These are phyloP conservation scores for Mycena indigotica DNA, from an alignment of 768 basidiomycete genomes.

Conservation along the genomic window DNA sequence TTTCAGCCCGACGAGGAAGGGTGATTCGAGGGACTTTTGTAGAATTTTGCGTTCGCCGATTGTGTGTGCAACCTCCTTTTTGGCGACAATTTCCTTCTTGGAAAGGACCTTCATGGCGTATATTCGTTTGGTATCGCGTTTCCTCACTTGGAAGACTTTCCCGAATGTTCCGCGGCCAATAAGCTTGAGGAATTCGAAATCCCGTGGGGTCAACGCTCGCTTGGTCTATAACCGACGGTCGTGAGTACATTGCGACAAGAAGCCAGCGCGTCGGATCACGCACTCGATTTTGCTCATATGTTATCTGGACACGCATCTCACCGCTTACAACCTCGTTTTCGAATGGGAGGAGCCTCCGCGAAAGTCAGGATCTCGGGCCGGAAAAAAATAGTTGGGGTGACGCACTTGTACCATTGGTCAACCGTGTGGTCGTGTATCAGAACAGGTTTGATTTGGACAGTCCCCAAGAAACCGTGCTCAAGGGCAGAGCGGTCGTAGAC, in stretches of 20 bases:
- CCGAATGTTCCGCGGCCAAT: slow-evolving; percentile 99
- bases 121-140: slow-evolving; percentile 96
- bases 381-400: slow-evolving; percentile 16
- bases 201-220: slow-evolving; percentile 85
- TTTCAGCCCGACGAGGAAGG: slow-evolving; percentile 97
- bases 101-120: slow-evolving; percentile 99
- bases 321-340: slow-evolving; percentile 86
- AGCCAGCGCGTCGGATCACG: slow-evolving; percentile 34
- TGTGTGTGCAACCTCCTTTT: slow-evolving; percentile 99
- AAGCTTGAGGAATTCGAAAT: slow-evolving; percentile 98
- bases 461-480: slow-evolving; percentile 89
- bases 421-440: slow-evolving; percentile 92
- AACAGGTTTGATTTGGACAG: slow-evolving; percentile 87
- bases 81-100: slow-evolving; percentile 98
- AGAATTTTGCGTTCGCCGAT: slow-evolving; percentile 99
- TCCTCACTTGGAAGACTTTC: slow-evolving; percentile 98
- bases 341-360: slow-evolving; percentile 65
- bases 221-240: slow-evolving; percentile 59
- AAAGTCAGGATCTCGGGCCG: slow-evolving; percentile 19
- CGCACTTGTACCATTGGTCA: slow-evolving; percentile 94
- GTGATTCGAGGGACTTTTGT: slow-evolving; percentile 88
- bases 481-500: slow-evolving; percentile 87
- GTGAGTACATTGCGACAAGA: slow-evolving; percentile 21
- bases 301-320: slow-evolving; percentile 92
- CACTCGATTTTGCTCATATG: slow-evolving; percentile 90